Evolutionary conservation across 139 green algal species (phyloP), one percentile per base, ranked within the genome.

Genomic region (Volvox reticuliferus): DNA sequence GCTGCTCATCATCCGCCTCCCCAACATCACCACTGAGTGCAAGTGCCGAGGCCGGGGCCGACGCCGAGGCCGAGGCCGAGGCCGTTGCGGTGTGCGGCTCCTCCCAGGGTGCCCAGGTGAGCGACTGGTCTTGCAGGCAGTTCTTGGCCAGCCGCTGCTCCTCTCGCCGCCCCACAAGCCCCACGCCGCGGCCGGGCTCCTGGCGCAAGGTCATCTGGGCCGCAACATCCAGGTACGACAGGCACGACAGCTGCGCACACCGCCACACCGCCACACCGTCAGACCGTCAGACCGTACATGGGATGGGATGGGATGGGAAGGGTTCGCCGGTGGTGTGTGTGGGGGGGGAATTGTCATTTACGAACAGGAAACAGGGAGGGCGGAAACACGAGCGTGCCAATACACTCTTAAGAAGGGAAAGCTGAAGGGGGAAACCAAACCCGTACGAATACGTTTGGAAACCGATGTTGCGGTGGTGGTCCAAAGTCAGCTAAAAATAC

Each of bases 61-160:
- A 32, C 32, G 33, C 20, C 33, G 30, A 28, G 37, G n/a, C 19
- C 80, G 28, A 55, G 28, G 18, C 79, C 80, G 50, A 1, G 2
- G 22, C 0, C 37, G 21, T 0, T 50, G 44, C 75, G 2, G 75
- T 20, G 75, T 33, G 32, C 1, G 75, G 32, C 13, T 55, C 36
- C 22, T 87, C 61, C 62, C 62, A 87, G 16, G 82, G 82, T 22
- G 61, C n/a, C 82, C 82, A 87, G 16, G 62, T 78, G 55, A 77
- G n/a, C 0, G 82, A 87, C 32, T 21, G 18, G 32, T 89, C 83
- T 12, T 28, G 24, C 36, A 89, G 67, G 26, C 83, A 89, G 83
- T 55, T 89, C 35, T 6, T 18, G 0, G 67, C 35, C 67, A 80
- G 35, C 1, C 83, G 36, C 24, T 71, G 18, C 67, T 63, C 35